Conservation (phyloP, 345 rosid species). For the Boechera stricta region DNA sequence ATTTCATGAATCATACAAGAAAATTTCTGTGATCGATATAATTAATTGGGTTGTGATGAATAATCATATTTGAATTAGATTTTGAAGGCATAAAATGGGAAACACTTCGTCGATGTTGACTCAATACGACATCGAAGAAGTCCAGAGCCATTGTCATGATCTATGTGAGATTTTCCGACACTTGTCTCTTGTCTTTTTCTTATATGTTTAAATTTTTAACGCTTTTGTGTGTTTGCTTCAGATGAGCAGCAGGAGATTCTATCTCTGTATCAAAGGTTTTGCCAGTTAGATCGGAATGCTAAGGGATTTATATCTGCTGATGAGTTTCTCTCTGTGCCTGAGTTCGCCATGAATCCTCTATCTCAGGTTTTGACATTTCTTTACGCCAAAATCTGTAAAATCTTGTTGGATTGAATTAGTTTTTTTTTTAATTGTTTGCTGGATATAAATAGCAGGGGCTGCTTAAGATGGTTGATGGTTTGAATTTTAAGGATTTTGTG, state of each 20-base stretch:
- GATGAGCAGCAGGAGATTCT: constrained; percentile 92
- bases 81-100: constrained; percentile 53
- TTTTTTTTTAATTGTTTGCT: neutral
- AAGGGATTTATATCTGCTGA: too few species aligned
- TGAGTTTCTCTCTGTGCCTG: too few species aligned
- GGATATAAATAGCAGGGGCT: constrained; percentile 53
- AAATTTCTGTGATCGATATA: neutral
- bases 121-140: constrained; percentile 95
- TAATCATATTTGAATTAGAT: neutral
- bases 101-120: constrained; percentile 89
- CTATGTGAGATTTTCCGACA: constrained; percentile 50
- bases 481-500: constrained; percentile 90
- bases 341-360: too few species aligned
- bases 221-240: constrained; percentile 34
- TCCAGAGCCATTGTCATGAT: constrained; percentile 74
- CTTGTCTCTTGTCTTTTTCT: neutral
- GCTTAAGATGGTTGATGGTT: constrained; percentile 80
- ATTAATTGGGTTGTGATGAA: constrained; percentile 16
- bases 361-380: neutral
- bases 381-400: neutral
- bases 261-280: constrained; percentile 78
- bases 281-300: constrained; percentile 52
- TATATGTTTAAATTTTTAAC: neutral
- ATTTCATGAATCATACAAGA: neutral
- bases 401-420: neutral